phyloP scores from a whole-genome alignment of 768 basidiomycete genomes.

The Russula sp. region DNA sequence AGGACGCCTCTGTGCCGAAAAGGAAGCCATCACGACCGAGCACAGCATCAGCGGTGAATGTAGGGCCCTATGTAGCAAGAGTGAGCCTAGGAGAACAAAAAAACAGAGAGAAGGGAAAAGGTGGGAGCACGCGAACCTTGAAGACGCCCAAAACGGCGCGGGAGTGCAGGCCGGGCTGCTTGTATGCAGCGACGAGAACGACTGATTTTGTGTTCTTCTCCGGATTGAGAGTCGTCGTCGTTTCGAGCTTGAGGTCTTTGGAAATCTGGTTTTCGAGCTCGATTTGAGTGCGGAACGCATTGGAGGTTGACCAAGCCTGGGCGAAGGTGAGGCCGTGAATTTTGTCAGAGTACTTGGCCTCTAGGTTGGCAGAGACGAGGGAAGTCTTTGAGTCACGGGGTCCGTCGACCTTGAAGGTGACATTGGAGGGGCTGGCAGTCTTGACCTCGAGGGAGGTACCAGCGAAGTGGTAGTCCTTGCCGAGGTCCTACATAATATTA shows the following conservation, averaged over 20 bases:
- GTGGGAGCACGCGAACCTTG: constrained; percentile 54
- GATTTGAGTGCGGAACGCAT: constrained; percentile 83
- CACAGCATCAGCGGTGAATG: constrained; percentile 94
- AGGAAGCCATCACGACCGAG: constrained; percentile 97
- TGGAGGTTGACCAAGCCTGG: constrained; percentile 92
- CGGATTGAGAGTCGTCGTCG: constrained; percentile 76
- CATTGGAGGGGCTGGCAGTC: constrained; percentile 82
- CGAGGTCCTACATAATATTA: constrained; percentile 56
- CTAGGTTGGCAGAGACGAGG: constrained; percentile 82
- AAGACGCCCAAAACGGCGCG: constrained; percentile 87
- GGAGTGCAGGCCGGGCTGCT: constrained; percentile 93
- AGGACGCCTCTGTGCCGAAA: constrained; percentile 90
- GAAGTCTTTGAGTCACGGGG: constrained; percentile 66
- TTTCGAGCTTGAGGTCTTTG: constrained; percentile 94
- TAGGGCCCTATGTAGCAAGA: constrained; percentile 65
- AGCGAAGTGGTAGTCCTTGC: constrained; percentile 85
- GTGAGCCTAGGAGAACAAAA: not conserved
- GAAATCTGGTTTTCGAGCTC: constrained; percentile 98
- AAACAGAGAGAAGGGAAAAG: not conserved
- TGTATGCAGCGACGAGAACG: constrained; percentile 79
- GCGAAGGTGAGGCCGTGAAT: constrained; percentile 93
- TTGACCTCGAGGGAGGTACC: constrained; percentile 75
- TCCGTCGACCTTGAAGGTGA: constrained; percentile 92
- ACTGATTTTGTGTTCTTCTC: constrained; percentile 85
- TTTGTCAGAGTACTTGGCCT: constrained; percentile 90